phyloP scores from a whole-genome alignment of 2,329 filamentous ascomycete genomes.

The Ustulina deusta region DNA sequence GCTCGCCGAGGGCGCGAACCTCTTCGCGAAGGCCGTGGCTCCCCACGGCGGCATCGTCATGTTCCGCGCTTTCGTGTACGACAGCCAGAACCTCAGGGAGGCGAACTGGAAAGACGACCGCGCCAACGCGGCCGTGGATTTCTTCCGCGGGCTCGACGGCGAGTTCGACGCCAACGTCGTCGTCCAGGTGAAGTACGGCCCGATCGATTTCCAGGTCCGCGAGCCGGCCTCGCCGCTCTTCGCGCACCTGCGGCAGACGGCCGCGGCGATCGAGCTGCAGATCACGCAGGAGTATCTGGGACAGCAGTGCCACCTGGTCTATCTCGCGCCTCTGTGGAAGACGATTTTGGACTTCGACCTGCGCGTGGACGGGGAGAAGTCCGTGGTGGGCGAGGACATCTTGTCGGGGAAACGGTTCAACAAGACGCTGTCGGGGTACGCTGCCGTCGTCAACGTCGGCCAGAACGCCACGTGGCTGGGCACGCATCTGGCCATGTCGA shows the following conservation, averaged over 20 bases:
- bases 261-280: conserved; percentile 71
- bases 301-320: conserved; percentile 76
- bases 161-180: conserved; percentile 78
- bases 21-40: conserved; percentile 71
- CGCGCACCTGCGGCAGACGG: conserved; percentile 59
- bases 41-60: conserved; percentile 72
- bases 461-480: conserved; percentile 76
- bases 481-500: conserved; percentile 76
- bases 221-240: conserved; percentile 76
- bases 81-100: conserved; percentile 64
- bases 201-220: conserved; percentile 79
- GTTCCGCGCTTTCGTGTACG: conserved; percentile 80
- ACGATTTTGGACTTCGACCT: conserved; percentile 76
- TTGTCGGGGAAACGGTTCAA: conserved; percentile 70
- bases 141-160: conserved; percentile 72
- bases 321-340: conserved; percentile 76
- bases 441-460: conserved; percentile 76
- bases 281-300: conserved; percentile 78
- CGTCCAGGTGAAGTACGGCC: conserved; percentile 79
- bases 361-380: conserved; percentile 67
- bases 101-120: conserved; percentile 74
- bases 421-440: conserved; percentile 69
- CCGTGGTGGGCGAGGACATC: conserved; percentile 67
- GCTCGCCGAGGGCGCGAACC: conserved; percentile 74
- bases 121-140: conserved; percentile 76